Percentiles rank a stretch among this genome's conserved stretches.
Evolutionary conservation across 2,329 filamentous ascomycete genomes (phyloP).

Genomic region (Cytospora leucostoma): DNA sequence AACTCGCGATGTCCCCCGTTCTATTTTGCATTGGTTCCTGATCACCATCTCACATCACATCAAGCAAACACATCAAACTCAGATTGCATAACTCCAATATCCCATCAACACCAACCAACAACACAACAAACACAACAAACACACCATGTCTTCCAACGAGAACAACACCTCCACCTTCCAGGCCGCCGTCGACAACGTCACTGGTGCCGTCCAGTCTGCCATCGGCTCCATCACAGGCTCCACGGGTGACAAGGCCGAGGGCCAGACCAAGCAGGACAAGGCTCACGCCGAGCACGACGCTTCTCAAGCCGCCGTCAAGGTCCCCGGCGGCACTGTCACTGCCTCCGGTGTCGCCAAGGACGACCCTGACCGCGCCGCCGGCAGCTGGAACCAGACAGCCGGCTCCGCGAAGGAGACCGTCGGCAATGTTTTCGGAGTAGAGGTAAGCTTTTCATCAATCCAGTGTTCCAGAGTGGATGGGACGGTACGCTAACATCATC

Average conservation of each 20-base stretch:
- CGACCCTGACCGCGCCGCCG: conserved; percentile 68
- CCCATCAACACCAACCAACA: conserved; percentile 8
- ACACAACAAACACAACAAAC: conserved; percentile 30
- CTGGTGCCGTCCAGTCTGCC: conserved; percentile 70
- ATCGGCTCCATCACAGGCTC: conserved; percentile 74
- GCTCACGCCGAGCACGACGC: conserved; percentile 68
- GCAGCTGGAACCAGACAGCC: conserved; percentile 86
- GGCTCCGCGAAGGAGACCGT: conserved; percentile 81
- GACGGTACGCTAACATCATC: conserved; percentile 8
- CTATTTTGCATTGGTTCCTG: not conserved
- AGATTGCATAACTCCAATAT: conserved; percentile 33
- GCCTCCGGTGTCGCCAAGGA: conserved; percentile 72
- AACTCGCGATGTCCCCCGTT: not conserved
- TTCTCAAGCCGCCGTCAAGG: conserved; percentile 73
- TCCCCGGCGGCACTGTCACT: conserved; percentile 71
- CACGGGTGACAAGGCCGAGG: conserved; percentile 65
- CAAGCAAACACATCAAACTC: conserved; percentile 9
- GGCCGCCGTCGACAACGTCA: conserved; percentile 73
- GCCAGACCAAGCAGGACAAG: conserved; percentile 64
- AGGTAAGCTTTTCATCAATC: conserved; percentile 46
- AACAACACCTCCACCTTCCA: conserved; percentile 72
- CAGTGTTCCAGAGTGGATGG: not conserved
- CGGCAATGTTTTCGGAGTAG: conserved; percentile 73
- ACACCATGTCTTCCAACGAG: conserved; percentile 43
- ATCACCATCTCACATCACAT: not conserved